Evolutionary conservation across 306 rosid genomes (phyloP).

Genomic region (Inga laurina): DNA sequence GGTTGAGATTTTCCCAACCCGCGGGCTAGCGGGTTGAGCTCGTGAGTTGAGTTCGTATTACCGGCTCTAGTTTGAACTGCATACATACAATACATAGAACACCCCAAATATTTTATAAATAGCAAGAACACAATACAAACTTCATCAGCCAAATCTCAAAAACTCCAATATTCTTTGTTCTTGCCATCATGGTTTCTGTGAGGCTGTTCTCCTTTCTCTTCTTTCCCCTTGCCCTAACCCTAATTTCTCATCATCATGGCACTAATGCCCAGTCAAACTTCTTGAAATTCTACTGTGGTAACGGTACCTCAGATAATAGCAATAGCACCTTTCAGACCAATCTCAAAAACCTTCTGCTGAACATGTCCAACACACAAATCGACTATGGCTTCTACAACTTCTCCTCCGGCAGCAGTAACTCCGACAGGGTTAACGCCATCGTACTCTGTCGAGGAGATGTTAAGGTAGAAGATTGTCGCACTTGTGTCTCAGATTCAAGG

Average conservation of each 20-base stretch:
- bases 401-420: slow-evolving; percentile 12
- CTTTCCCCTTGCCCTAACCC: neutral
- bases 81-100: too few relatives aligned
- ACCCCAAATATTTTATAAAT: neutral
- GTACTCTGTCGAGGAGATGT: slow-evolving; percentile 46
- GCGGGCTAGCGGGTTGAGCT: too few relatives aligned
- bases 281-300: slow-evolving; percentile 19
- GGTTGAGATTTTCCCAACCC: too few relatives aligned
- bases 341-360: slow-evolving; percentile 36
- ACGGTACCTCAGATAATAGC: slow-evolving; percentile 30
- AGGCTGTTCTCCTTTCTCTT: neutral
- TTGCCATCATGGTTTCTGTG: neutral
- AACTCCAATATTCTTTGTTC: neutral
- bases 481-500: slow-evolving; percentile 31
- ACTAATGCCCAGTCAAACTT: slow-evolving; percentile 5
- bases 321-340: slow-evolving; percentile 27
- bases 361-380: slow-evolving; percentile 1
- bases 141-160: neutral
- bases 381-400: slow-evolving; percentile 28
- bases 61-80: neutral
- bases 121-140: neutral
- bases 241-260: neutral
- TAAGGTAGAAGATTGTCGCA: slow-evolving; percentile 1
- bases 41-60: too few relatives aligned
- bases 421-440: slow-evolving; percentile 27